These are phyloP conservation scores for Chlamydomonas incerta DNA, from an alignment of 139 green algal genomes.

Conservation along the genomic window DNA sequence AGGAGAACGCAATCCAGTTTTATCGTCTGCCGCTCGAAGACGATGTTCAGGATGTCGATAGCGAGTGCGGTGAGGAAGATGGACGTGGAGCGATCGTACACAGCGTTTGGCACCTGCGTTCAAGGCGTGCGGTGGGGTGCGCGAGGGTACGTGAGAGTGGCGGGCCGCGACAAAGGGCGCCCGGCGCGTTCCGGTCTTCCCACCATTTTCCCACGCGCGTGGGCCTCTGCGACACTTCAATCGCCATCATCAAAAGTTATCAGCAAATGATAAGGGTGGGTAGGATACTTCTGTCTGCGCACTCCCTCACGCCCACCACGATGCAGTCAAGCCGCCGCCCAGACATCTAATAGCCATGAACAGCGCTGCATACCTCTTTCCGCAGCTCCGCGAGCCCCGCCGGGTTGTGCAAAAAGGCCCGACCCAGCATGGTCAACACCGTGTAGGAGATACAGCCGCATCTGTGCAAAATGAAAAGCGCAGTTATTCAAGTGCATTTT, in stretches of 20 bases:
- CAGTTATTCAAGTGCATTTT: not conserved
- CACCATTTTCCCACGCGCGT: too few relatives aligned
- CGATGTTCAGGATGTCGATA: constrained; percentile 54
- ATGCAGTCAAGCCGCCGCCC: too few relatives aligned
- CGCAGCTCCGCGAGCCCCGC: constrained; percentile 4
- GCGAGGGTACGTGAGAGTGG: not conserved
- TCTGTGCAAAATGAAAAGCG: not conserved
- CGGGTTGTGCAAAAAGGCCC: constrained; percentile 37
- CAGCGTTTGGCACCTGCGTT: constrained; percentile 45
- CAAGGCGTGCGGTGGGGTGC: not conserved
- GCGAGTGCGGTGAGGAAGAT: constrained; percentile 55
- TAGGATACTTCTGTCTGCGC: too few relatives aligned
- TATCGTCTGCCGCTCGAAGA: constrained; percentile 66
- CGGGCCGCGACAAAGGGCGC: not conserved
- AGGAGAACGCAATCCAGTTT: constrained; percentile 80
- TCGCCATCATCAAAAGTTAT: too few relatives aligned
- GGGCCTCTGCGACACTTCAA: too few relatives aligned
- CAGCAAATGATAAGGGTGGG: too few relatives aligned
- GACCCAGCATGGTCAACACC: constrained; percentile 29
- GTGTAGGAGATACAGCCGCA: constrained; percentile 36
- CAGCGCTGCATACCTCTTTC: constrained; percentile 4
- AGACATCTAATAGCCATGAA: too few relatives aligned
- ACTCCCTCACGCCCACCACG: too few relatives aligned
- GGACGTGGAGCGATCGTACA: constrained; percentile 58
- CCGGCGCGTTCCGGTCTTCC: too few relatives aligned